Conservation (phyloP, 2,329 filamentous ascomycete genomes). For the Talaromyces amestolkiae region DNA sequence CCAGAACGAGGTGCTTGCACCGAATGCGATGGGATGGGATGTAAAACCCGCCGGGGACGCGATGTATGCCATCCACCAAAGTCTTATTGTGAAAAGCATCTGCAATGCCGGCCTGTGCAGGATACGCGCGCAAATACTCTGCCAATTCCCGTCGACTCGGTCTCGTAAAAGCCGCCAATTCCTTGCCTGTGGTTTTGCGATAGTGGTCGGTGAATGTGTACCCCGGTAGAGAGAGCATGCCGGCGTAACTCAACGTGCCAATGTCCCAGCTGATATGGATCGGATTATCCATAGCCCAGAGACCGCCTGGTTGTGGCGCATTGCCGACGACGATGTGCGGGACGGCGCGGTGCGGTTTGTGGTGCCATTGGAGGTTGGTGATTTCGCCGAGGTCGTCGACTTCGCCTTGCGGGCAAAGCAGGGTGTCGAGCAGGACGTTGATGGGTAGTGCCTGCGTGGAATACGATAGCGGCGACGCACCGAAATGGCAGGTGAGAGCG, state of each 20-base stretch:
- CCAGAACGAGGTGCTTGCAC: slow-evolving; percentile 58
- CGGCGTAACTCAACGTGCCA: slow-evolving; percentile 60
- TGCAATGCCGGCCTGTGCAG: slow-evolving; percentile 52
- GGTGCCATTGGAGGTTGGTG: slow-evolving; percentile 55
- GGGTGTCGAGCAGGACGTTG: slow-evolving; percentile 59
- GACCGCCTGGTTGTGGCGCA: slow-evolving; percentile 52
- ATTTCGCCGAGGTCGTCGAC: slow-evolving; percentile 52
- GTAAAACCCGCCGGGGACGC: slow-evolving; percentile 51
- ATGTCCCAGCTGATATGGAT: slow-evolving; percentile 55
- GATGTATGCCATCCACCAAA: slow-evolving; percentile 44
- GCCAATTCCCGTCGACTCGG: slow-evolving; percentile 56
- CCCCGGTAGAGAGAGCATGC: slow-evolving; percentile 60
- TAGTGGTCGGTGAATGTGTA: slow-evolving; percentile 58
- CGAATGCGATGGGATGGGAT: slow-evolving; percentile 52
- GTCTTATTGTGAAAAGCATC: slow-evolving; percentile 47
- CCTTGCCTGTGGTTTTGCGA: slow-evolving; percentile 38
- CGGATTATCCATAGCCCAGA: slow-evolving; percentile 59
- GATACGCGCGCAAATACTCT: slow-evolving; percentile 56
- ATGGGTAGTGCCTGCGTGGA: slow-evolving; percentile 60
- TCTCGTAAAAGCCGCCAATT: slow-evolving; percentile 52
- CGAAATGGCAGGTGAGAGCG: slow-evolving; percentile 57
- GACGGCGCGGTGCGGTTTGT: slow-evolving; percentile 51
- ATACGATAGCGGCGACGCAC: slow-evolving; percentile 57
- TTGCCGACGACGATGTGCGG: slow-evolving; percentile 56
- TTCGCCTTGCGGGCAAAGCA: slow-evolving; percentile 59